A percentile compares a stretch with the other conserved stretches of the same genome.
These are phyloP conservation scores for Litsea cubeba DNA, from an alignment of 164 flowering plant genomes.

Conservation along the genomic window DNA sequence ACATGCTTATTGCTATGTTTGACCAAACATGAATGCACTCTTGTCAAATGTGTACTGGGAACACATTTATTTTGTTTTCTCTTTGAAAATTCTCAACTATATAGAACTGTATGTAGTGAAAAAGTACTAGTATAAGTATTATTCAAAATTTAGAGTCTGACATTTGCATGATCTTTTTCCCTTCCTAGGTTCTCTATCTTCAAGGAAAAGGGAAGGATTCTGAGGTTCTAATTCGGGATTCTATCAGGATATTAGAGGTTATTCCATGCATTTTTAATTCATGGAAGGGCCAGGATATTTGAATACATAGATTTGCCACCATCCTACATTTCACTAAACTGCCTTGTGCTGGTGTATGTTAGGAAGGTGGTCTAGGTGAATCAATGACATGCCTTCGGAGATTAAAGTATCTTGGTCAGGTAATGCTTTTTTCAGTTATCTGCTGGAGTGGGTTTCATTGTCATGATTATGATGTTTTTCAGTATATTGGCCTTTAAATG, in stretches of 20 bases:
- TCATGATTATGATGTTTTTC: conserved; percentile 9
- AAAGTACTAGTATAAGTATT: background rate
- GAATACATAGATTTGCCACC: background rate
- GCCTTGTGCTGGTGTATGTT: conserved; percentile 11
- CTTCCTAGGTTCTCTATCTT: conserved; percentile 60
- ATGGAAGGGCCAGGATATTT: background rate
- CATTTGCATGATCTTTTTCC: background rate
- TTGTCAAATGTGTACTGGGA: background rate
- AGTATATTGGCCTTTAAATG: background rate
- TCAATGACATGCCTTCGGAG: conserved; percentile 57
- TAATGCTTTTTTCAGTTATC: conserved; percentile 13
- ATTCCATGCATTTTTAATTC: background rate
- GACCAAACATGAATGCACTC: background rate
- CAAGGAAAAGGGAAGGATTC: conserved; percentile 72
- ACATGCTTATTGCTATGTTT: background rate
- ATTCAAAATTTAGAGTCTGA: background rate
- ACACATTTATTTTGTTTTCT: background rate
- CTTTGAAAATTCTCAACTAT: background rate
- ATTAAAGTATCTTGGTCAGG: conserved; percentile 75
- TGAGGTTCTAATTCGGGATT: conserved; percentile 60
- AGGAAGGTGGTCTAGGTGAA: conserved; percentile 78
- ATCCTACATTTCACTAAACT: conserved; percentile 4
- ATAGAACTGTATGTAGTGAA: background rate
- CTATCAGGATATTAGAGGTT: conserved; percentile 84
- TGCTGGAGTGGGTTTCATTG: background rate